Evolutionary conservation across 2,329 filamentous ascomycete species (phyloP).

Genomic region (Ascochyta koolunga): DNA sequence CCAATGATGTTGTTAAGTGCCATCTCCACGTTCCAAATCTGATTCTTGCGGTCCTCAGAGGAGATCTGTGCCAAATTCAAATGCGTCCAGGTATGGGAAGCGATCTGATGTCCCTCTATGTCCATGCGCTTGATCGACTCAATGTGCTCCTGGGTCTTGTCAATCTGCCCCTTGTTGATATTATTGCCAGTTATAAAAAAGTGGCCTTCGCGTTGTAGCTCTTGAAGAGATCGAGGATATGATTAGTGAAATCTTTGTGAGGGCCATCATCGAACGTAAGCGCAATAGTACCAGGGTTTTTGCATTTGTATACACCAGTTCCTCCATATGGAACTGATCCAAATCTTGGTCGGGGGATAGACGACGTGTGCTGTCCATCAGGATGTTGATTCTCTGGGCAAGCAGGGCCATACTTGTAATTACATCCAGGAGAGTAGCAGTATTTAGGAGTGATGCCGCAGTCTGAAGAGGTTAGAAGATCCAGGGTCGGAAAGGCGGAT

Average conservation of each 20-base stretch:
- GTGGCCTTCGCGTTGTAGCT: slow-evolving; percentile 68
- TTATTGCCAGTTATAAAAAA: slow-evolving; percentile 70
- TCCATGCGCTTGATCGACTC: slow-evolving; percentile 62
- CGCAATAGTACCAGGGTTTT: slow-evolving; percentile 63
- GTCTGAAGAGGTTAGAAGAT: slow-evolving; percentile 33
- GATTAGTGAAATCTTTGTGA: slow-evolving; percentile 61
- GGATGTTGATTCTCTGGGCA: slow-evolving; percentile 66
- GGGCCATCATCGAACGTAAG: slow-evolving; percentile 73
- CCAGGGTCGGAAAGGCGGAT: neutral
- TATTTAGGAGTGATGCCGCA: slow-evolving; percentile 61
- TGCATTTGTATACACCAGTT: slow-evolving; percentile 62
- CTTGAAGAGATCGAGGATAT: slow-evolving; percentile 66
- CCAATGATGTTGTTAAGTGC: slow-evolving; percentile 62
- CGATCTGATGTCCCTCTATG: slow-evolving; percentile 64
- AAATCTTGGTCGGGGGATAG: slow-evolving; percentile 58
- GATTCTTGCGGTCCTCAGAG: slow-evolving; percentile 52
- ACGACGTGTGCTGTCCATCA: slow-evolving; percentile 61
- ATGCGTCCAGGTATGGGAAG: slow-evolving; percentile 64
- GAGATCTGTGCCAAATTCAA: slow-evolving; percentile 53
- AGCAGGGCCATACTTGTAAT: slow-evolving; percentile 63
- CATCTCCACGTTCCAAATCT: slow-evolving; percentile 62
- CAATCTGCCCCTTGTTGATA: slow-evolving; percentile 62
- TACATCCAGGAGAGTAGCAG: slow-evolving; percentile 67
- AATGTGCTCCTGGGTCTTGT: slow-evolving; percentile 55
- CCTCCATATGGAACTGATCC: slow-evolving; percentile 64